Conservation (phyloP, 805 yeast genomes). For the Candida takata region DNA sequence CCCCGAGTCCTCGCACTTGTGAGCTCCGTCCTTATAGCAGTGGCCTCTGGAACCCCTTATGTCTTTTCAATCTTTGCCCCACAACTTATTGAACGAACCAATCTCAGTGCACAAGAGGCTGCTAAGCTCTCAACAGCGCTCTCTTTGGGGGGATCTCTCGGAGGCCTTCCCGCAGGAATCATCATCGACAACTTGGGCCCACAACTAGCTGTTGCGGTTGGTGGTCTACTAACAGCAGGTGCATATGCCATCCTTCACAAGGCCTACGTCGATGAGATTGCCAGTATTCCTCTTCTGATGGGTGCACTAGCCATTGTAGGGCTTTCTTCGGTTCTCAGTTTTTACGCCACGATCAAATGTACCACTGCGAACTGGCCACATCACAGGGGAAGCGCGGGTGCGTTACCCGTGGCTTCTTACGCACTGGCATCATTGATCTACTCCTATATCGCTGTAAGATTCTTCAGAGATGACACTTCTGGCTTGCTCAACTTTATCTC, state of each 20-base stretch:
- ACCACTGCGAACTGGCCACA: conserved; percentile 56
- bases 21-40: conserved; percentile 36
- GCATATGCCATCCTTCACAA: conserved; percentile 48
- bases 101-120: conserved; percentile 52
- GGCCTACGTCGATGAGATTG: conserved; percentile 36
- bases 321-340: conserved; percentile 55
- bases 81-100: conserved; percentile 51
- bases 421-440: conserved; percentile 67
- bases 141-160: conserved; percentile 57
- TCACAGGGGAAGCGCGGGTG: conserved; percentile 41
- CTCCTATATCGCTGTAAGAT: conserved; percentile 47
- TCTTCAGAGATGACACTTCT: conserved; percentile 46
- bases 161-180: conserved; percentile 68
- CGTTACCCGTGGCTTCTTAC: conserved; percentile 30
- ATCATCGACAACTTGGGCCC: conserved; percentile 60
- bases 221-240: conserved; percentile 44
- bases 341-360: conserved; percentile 48
- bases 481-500: conserved; percentile 52
- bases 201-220: conserved; percentile 42
- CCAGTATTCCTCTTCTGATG: conserved; percentile 37
- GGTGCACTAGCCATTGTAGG: conserved; percentile 49
- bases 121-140: conserved; percentile 58
- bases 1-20: conserved; percentile 11
- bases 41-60: conserved; percentile 73
- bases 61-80: conserved; percentile 73